Evolutionary conservation across 306 rosid genomes (phyloP).

Genomic region (Astragalus glycyphyllos): DNA sequence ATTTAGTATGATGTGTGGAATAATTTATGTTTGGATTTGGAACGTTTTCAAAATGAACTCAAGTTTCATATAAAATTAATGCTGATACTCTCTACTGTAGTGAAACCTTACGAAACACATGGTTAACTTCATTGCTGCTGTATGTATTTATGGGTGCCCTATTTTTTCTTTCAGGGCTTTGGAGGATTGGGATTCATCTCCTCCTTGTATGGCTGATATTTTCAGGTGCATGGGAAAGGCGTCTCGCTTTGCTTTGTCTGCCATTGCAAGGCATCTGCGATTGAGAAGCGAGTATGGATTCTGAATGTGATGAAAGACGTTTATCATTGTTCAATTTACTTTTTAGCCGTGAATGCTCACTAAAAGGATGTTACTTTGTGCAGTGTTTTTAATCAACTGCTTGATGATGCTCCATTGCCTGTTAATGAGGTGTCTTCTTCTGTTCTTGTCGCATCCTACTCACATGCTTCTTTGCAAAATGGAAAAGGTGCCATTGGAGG

Average conservation of each 20-base stretch:
- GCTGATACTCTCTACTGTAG: neutral
- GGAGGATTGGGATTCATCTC: constrained; percentile 96
- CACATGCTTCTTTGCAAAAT: constrained; percentile 63
- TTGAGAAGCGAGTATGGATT: constrained; percentile 91
- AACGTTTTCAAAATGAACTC: no score
- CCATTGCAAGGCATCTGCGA: constrained; percentile 93
- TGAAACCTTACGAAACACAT: neutral
- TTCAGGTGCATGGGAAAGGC: constrained; percentile 98
- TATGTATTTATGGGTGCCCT: constrained; percentile 9
- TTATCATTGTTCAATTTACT: constrained; percentile 7
- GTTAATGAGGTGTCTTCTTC: constrained; percentile 90
- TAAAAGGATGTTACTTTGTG: constrained; percentile 39
- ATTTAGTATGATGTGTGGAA: neutral
- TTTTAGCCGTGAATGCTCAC: constrained; percentile 35
- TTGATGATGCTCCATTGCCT: constrained; percentile 93
- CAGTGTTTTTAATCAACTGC: constrained; percentile 92
- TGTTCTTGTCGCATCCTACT: constrained; percentile 78
- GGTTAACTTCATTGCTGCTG: neutral
- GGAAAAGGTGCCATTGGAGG: constrained; percentile 83
- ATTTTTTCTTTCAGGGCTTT: constrained; percentile 69
- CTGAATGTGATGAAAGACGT: constrained; percentile 25
- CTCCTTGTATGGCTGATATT: constrained; percentile 91
- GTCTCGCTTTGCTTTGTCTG: constrained; percentile 75
- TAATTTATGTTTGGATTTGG: no score
- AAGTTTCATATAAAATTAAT: no score